Evolutionary conservation across 768 basidiomycete species (phyloP), one percentile per base, ranked within the genome.

Genomic region (Mycena filopes): DNA sequence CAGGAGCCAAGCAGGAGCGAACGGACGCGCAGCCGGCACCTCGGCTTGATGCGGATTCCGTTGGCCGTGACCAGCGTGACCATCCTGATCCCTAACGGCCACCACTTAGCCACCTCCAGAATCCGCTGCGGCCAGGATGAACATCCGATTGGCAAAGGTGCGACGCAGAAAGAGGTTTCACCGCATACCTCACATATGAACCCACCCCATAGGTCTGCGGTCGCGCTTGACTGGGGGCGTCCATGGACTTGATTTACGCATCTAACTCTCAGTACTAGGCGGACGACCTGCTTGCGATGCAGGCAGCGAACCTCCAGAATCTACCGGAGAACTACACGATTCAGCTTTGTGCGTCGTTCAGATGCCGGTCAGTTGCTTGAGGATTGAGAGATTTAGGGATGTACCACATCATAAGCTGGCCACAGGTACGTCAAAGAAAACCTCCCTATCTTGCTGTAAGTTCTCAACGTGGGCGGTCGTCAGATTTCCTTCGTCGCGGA

Each of bases 401-500:
- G 51, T 96, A 95, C 75, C 95, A 96, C 73, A 84, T 87, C 10
- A 82, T 96, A 79, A 95, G 94, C 8, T 98, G 96, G 96, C 95
- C 96, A 0, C n/a, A n/a, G n/a, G n/a, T n/a, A n/a, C n/a, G n/a
- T n/a, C n/a, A n/a, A n/a, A n/a, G n/a, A n/a, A n/a, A n/a, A n/a
- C n/a, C n/a, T n/a, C n/a, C n/a, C n/a, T n/a, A n/a, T n/a, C n/a
- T n/a, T n/a, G n/a, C n/a, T n/a, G n/a, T n/a, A n/a, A n/a, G n/a
- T n/a, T n/a, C n/a, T n/a, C n/a, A n/a, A n/a, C n/a, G n/a, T n/a
- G n/a, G n/a, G n/a, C n/a, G n/a, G n/a, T n/a, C n/a, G n/a, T n/a
- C 90, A 94, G 65, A 84, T 98, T 21, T 96, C 94, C 10, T 97
- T 92, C 71, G 95, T 98, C 8, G 96, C 96, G 0, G 95, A 95